phyloP scores from a whole-genome alignment of 495 filamentous ascomycete species.

The Aspergillus ostianus region DNA sequence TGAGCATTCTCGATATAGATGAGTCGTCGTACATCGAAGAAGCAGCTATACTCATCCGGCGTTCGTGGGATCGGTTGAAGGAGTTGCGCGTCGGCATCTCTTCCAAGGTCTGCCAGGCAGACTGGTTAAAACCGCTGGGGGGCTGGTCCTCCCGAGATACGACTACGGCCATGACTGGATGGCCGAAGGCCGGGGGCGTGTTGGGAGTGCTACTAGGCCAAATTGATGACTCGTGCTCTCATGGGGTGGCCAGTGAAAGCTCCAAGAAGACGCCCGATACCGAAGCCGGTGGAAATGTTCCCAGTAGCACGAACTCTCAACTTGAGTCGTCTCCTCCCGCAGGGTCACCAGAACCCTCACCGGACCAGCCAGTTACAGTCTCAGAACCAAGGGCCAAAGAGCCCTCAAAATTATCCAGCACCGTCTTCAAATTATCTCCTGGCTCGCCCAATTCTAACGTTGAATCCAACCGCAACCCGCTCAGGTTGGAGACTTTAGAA shows the following conservation, averaged over 20 bases:
- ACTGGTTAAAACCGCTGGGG: conserved; percentile 57
- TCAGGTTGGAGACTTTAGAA: conserved; percentile 74
- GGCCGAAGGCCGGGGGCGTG: conserved; percentile 62
- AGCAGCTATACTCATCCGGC: conserved; percentile 76
- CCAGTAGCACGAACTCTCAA: not conserved
- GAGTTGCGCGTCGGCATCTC: conserved; percentile 83
- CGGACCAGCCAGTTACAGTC: not conserved
- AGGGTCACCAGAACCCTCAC: not conserved
- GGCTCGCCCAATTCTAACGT: conserved; percentile 5
- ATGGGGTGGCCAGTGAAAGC: not conserved
- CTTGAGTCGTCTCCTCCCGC: not conserved
- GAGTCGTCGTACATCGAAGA: conserved; percentile 86
- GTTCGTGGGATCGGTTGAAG: conserved; percentile 62
- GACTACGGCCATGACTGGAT: conserved; percentile 22
- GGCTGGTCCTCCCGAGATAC: conserved; percentile 25
- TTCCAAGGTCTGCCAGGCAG: conserved; percentile 48
- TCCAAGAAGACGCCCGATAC: not conserved
- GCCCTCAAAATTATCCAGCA: conserved; percentile 7
- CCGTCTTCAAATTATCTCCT: not conserved
- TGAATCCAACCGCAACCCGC: conserved; percentile 20
- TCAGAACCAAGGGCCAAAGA: conserved; percentile 5
- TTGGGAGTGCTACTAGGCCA: conserved; percentile 22
- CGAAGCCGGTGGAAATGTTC: not conserved
- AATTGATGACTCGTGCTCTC: not conserved
- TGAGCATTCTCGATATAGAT: conserved; percentile 87